phyloP scores from a whole-genome alignment of 164 flowering plant species.

The Aristolochia contorta region DNA sequence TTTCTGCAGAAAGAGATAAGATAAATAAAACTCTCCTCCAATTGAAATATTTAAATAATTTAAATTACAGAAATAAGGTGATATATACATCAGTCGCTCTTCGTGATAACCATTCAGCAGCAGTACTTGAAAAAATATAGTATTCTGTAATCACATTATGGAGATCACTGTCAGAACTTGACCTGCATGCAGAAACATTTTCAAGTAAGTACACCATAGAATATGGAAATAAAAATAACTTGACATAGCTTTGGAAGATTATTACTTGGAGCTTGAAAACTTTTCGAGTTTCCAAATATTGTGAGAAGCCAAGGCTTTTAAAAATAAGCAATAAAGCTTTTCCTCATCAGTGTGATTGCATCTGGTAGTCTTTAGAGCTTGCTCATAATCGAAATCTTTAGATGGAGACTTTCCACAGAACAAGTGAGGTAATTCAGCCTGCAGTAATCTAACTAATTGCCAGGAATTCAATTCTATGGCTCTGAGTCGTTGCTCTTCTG shows the following conservation, averaged over 20 bases:
- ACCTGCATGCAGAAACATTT: conserved; percentile 20
- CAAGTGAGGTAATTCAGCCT: conserved; percentile 53
- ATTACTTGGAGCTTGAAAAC: conserved; percentile 21
- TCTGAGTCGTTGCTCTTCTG: conserved; percentile 58
- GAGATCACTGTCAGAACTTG: conserved; percentile 25
- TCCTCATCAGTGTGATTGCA: conserved; percentile 31
- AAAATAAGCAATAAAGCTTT: conserved; percentile 44
- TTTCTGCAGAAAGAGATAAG: conserved; percentile 45
- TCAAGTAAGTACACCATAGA: neutral
- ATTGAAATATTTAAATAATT: too few relatives aligned
- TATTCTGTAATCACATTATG: conserved; percentile 39
- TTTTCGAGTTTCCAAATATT: conserved; percentile 43
- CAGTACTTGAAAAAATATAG: conserved; percentile 41
- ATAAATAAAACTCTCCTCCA: neutral
- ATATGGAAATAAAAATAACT: neutral
- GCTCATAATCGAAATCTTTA: conserved; percentile 15
- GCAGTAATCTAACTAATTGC: conserved; percentile 72
- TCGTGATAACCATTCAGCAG: conserved; percentile 79
- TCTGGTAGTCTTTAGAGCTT: conserved; percentile 12
- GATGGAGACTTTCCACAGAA: conserved; percentile 30
- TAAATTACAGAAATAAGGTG: conserved; percentile 5
- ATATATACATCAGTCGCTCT: conserved; percentile 75
- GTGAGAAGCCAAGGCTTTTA: conserved; percentile 47
- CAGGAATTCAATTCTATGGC: conserved; percentile 80
- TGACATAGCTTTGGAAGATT: neutral